Conservation (phyloP, 2,329 filamentous ascomycete genomes). For the Colletotrichum filicis region DNA sequence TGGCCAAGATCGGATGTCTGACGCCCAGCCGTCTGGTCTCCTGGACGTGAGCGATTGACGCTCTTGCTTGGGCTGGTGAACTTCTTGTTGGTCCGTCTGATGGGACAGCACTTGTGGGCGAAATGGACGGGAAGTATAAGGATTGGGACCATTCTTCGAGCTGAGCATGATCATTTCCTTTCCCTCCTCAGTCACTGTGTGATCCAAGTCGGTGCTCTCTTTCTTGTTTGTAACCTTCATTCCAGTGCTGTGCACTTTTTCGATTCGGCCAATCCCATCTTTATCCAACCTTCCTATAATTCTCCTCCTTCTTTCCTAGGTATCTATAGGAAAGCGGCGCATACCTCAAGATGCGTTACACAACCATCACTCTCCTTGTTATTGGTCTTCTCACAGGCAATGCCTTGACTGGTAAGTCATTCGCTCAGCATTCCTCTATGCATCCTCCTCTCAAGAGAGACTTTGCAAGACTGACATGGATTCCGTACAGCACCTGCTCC, state of each 20-base stretch:
- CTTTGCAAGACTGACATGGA: background rate
- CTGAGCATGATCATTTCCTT: background rate
- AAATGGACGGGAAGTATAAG: background rate
- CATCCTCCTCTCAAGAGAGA: background rate
- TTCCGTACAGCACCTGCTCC: conserved; percentile 10
- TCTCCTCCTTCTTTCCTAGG: background rate
- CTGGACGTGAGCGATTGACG: background rate
- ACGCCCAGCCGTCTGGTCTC: conserved; percentile 1
- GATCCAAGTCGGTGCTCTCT: background rate
- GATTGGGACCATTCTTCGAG: background rate
- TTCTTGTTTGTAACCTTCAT: background rate
- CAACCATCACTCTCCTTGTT: conserved; percentile 11
- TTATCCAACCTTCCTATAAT: background rate
- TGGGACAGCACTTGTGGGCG: background rate
- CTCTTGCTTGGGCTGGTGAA: background rate
- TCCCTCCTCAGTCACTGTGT: background rate
- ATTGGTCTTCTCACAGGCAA: conserved; percentile 28
- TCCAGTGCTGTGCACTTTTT: conserved; percentile 9
- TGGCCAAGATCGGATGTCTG: background rate
- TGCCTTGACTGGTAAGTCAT: conserved; percentile 19
- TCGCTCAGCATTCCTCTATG: background rate
- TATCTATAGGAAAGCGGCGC: background rate
- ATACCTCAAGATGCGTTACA: conserved; percentile 23
- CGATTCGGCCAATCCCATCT: background rate
- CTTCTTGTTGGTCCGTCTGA: background rate